Conservation (phyloP, 306 rosid species). For the Lathyrus tuberosus region DNA sequence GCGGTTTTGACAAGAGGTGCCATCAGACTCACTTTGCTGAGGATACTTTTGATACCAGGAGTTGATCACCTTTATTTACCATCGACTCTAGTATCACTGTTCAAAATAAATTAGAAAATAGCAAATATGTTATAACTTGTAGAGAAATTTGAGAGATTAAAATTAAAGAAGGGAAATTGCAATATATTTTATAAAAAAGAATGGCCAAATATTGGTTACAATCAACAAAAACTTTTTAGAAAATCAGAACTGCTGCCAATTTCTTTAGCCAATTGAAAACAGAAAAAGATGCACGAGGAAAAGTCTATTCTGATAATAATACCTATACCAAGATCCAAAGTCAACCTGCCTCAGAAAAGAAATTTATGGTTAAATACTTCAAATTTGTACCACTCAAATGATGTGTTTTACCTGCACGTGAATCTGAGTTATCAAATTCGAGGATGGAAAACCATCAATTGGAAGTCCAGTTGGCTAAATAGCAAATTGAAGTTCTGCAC, state of each 20-base stretch:
- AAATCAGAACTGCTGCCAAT: not conserved
- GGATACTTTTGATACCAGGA: not conserved
- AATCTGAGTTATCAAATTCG: not conserved
- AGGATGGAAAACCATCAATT: not conserved
- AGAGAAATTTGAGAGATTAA: not conserved
- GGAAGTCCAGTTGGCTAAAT: conserved; percentile 3
- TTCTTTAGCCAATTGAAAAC: not conserved
- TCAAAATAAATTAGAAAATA: too few species aligned
- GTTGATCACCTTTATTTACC: not conserved
- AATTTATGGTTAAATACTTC: not conserved
- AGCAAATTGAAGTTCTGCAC: not conserved
- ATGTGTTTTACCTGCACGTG: not conserved
- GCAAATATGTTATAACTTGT: too few species aligned
- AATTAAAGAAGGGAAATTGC: not conserved
- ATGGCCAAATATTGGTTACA: not conserved
- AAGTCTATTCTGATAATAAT: not conserved
- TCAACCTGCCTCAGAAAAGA: not conserved
- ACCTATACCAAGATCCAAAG: not conserved
- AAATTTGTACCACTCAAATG: conserved; percentile 9
- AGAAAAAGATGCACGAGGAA: not conserved
- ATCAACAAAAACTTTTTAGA: not conserved
- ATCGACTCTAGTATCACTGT: not conserved
- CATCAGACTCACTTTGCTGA: not conserved
- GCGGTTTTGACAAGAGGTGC: not conserved
- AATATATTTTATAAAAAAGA: not conserved